A percentile compares a stretch with the other conserved stretches of the same genome.
Conservation (phyloP, 148 eudicot species). For the Vaccinium darrowii region DNA sequence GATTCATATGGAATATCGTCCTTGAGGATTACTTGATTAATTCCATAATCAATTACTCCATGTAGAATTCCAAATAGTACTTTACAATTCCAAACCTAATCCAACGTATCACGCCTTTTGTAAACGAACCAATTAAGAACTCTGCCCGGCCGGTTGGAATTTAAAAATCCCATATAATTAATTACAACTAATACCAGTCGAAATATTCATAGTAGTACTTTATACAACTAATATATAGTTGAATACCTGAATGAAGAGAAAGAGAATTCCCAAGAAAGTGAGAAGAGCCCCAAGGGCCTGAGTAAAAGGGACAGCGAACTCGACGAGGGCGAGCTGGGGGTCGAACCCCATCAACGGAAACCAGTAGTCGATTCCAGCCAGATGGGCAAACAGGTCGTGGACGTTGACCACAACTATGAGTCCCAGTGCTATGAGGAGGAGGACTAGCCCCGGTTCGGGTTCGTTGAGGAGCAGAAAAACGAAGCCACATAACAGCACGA, state of each 20-base stretch:
- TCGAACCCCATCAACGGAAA: slow-evolving; percentile 52
- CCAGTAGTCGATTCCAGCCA: slow-evolving; percentile 59
- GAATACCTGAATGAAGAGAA: slow-evolving; percentile 40
- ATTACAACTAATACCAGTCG: too few relatives aligned
- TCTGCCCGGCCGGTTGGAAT: too few relatives aligned
- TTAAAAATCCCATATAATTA: too few relatives aligned
- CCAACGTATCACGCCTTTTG: too few relatives aligned
- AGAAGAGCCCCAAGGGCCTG: slow-evolving; percentile 42
- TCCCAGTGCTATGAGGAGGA: slow-evolving; percentile 44
- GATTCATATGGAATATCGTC: too few relatives aligned
- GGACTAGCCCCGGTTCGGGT: slow-evolving; percentile 58
- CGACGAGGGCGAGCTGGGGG: slow-evolving; percentile 68
- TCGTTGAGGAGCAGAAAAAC: slow-evolving; percentile 49
- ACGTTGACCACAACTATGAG: slow-evolving; percentile 45
- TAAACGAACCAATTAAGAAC: too few relatives aligned
- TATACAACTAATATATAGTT: too few relatives aligned
- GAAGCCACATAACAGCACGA: slow-evolving; percentile 51
- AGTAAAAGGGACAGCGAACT: slow-evolving; percentile 60
- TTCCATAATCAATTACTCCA: too few relatives aligned
- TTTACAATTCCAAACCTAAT: too few relatives aligned
- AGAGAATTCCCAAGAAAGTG: slow-evolving; percentile 37
- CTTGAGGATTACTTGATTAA: too few relatives aligned
- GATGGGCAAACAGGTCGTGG: slow-evolving; percentile 77
- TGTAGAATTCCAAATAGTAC: too few relatives aligned
- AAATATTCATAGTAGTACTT: too few relatives aligned